Evolutionary conservation across 371 early-diverging fungal species (phyloP), one percentile per base, ranked within the genome.

Genomic region (Lichtheimia hyalospora): DNA sequence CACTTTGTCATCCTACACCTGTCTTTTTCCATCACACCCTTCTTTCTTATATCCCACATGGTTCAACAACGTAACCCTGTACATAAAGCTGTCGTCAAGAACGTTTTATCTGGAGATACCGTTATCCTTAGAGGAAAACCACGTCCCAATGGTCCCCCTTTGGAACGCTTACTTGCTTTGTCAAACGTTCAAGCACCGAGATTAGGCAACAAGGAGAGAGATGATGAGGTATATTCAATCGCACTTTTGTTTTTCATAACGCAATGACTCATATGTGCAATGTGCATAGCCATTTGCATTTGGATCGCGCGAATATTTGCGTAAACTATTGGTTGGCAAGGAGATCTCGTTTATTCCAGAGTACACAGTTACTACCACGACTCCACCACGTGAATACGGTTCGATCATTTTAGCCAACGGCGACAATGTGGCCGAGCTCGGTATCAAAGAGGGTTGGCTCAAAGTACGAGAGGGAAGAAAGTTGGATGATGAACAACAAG

Each of bases 71-170:
- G 53, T 53, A 46, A 46, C 21, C 52, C 51, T 20, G 62, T 62
- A 48, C 74, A 81, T 39, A 82, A 81, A 67, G 91, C 88, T 54
- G 66, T 81, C 1, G 92, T 92, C 50, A 97, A 97, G 70, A 87
- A 79, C 46, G 93, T 95, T 24, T 79, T 97, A 52, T 94, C 95
- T 6, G 96, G 95, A 44, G 96, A 96, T 79, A 91, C 93, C 53
- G 84, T 98, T 43, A 86, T 95, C 62, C 81, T 98, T 39, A 82
- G 93, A 52, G 93, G 93, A 16, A 83, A 83, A 24, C 89, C 89
- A 49, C 85, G 90, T 58, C 75, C 82, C 44, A 86, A 86, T 58
- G 91, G 89, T 5, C 93, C 96, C 40, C 96, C 97, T 16, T 82
- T 91, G 2, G 97, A 96, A 69, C 82, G 88, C 49, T 76, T 89